These are phyloP conservation scores for Balakata baccata DNA, from an alignment of 345 rosid species.

Conservation along the genomic window DNA sequence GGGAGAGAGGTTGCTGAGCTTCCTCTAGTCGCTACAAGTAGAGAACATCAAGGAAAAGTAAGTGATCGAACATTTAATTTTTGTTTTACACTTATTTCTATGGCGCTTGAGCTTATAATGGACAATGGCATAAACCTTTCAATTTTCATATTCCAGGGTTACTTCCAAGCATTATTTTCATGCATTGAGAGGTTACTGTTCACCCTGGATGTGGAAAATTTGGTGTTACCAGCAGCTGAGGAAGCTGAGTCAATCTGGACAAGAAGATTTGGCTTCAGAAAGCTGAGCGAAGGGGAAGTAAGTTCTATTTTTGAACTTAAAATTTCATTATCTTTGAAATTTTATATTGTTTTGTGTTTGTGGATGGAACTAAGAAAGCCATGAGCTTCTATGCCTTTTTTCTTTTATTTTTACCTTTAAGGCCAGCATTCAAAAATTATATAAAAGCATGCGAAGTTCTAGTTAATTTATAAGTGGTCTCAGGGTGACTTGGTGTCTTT, in stretches of 20 bases:
- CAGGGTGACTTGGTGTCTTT: neutral
- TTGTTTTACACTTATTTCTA: neutral
- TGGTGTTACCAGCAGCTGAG: conserved; percentile 97
- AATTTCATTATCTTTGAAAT: neutral
- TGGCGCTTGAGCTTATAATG: conserved; percentile 2
- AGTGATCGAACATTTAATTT: conserved; percentile 12
- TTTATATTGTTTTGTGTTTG: neutral
- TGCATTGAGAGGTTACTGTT: conserved; percentile 75
- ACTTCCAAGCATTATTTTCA: conserved; percentile 79
- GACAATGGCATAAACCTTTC: neutral
- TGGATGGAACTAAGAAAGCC: neutral
- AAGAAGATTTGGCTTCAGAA: conserved; percentile 75
- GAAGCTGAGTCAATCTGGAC: conserved; percentile 97
- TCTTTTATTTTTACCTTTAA: neutral
- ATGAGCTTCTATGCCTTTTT: neutral
- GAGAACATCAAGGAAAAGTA: conserved; percentile 93
- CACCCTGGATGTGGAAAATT: conserved; percentile 69
- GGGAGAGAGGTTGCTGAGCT: conserved; percentile 95
- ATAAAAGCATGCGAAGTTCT: no score
- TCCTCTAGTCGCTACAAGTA: conserved; percentile 88
- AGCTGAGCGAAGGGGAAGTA: conserved; percentile 69
- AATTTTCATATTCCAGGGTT: conserved; percentile 51
- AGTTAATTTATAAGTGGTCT: neutral
- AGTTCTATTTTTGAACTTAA: conserved; percentile 25
- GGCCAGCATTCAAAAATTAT: neutral